Evolutionary conservation across 2,329 filamentous ascomycete species (phyloP).

Genomic region (Pseudogymnoascus destructans): DNA sequence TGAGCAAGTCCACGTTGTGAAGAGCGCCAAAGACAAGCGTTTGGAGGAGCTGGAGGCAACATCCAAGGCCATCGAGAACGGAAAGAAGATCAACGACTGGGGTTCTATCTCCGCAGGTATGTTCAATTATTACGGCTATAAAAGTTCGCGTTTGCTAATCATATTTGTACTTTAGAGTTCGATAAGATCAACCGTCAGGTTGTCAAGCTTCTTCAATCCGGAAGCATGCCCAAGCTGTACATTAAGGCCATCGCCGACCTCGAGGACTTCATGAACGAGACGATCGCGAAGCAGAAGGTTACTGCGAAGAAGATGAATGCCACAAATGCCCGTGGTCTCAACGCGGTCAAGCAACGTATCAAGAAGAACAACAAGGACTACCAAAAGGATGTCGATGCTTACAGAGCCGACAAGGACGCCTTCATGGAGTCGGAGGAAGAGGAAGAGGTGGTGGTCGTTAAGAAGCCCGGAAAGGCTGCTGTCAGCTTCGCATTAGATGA

Average conservation of each 20-base stretch:
- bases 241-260: slow-evolving; percentile 87
- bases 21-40: slow-evolving; percentile 97
- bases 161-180: slow-evolving; percentile 49
- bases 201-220: slow-evolving; percentile 61
- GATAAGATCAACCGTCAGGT: slow-evolving; percentile 88
- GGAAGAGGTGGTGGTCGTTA: slow-evolving; percentile 44
- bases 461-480: slow-evolving; percentile 40
- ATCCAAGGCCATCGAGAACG: slow-evolving; percentile 88
- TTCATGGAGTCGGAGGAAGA: slow-evolving; percentile 82
- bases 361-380: slow-evolving; percentile 98
- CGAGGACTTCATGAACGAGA: slow-evolving; percentile 89
- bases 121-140: slow-evolving; percentile 22
- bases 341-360: slow-evolving; percentile 95
- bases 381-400: slow-evolving; percentile 73
- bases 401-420: slow-evolving; percentile 69
- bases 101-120: slow-evolving; percentile 77
- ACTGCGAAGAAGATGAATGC: slow-evolving; percentile 98
- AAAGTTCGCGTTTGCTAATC: neutral
- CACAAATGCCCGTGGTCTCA: slow-evolving; percentile 83
- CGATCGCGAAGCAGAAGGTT: slow-evolving; percentile 89
- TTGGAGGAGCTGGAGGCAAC: slow-evolving; percentile 85
- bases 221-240: slow-evolving; percentile 78
- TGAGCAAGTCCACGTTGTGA: slow-evolving; percentile 73
- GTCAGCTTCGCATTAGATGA: slow-evolving; percentile 38
- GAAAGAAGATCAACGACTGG: slow-evolving; percentile 96